Conservation (phyloP, 2,329 filamentous ascomycete species). For the Lasiodiplodia gonubiensis region DNA sequence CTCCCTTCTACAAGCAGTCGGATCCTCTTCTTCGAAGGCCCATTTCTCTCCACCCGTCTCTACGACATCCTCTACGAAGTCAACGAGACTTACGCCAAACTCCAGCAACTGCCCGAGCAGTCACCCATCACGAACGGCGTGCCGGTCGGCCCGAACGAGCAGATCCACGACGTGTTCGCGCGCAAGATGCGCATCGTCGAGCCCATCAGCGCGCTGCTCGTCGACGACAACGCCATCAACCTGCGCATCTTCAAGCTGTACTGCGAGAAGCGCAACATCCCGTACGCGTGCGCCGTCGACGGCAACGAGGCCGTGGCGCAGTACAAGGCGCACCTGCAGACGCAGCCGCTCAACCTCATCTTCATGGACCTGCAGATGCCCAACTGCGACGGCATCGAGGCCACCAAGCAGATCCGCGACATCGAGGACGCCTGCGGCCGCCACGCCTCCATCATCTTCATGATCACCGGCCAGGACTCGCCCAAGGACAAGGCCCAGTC, state of each 20-base stretch:
- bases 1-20: conserved; percentile 32
- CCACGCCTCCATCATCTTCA: conserved; percentile 43
- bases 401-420: conserved; percentile 46
- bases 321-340: conserved; percentile 36
- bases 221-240: conserved; percentile 58
- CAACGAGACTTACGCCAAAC: conserved; percentile 26
- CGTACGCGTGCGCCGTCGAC: conserved; percentile 52
- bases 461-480: conserved; percentile 46
- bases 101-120: neutral
- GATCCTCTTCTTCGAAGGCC: conserved; percentile 38
- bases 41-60: conserved; percentile 36
- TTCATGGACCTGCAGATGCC: conserved; percentile 55
- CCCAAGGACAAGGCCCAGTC: conserved; percentile 43
- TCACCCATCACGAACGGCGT: neutral
- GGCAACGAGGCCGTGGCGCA: conserved; percentile 53
- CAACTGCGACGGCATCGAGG: conserved; percentile 50
- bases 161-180: conserved; percentile 5
- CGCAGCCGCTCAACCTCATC: conserved; percentile 48
- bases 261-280: conserved; percentile 51
- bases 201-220: conserved; percentile 43
- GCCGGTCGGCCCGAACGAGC: conserved; percentile 4
- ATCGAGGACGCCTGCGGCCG: conserved; percentile 36
- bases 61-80: conserved; percentile 31
- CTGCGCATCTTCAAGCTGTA: conserved; percentile 57
- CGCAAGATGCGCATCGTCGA: conserved; percentile 16